Percentiles rank a stretch among this genome's conserved stretches.
phyloP scores from a whole-genome alignment of 2,329 filamentous ascomycete genomes.

The Aspergillus viridinutans region DNA sequence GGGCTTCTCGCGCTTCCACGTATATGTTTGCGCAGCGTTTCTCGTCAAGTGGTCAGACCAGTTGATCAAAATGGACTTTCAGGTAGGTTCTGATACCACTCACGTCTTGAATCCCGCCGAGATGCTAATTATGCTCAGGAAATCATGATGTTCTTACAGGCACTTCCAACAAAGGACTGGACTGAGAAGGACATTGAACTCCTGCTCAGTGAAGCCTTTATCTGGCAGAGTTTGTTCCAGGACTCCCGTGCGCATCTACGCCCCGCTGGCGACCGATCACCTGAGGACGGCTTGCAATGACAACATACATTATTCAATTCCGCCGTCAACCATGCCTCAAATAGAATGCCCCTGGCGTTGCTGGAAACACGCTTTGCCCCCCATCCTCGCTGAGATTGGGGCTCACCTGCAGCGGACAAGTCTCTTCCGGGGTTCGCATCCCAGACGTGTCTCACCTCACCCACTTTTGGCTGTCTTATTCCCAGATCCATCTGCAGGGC shows the following conservation, averaged over 20 bases:
- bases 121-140: conserved; percentile 56
- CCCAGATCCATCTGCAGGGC: not conserved
- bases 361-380: not conserved
- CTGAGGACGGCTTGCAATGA: conserved; percentile 35
- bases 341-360: not conserved
- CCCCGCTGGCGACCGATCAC: conserved; percentile 30
- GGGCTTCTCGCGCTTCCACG: conserved; percentile 95
- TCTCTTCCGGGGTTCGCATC: not conserved
- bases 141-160: conserved; percentile 99
- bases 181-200: conserved; percentile 98
- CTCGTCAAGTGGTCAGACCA: conserved; percentile 97
- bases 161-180: conserved; percentile 87
- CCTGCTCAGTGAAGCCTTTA: conserved; percentile 91
- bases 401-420: not conserved
- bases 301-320: conserved; percentile 19
- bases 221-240: conserved; percentile 97
- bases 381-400: not conserved
- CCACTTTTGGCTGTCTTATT: not conserved
- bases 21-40: conserved; percentile 97
- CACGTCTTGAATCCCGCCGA: not conserved
- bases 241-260: conserved; percentile 83
- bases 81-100: conserved; percentile 32
- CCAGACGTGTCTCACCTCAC: not conserved
- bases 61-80: conserved; percentile 93
- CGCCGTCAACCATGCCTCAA: not conserved